A percentile compares a stretch with the other conserved stretches of the same genome.
Conservation (phyloP, 1,139 yeast species). For the Geotrichum aggregatum region DNA sequence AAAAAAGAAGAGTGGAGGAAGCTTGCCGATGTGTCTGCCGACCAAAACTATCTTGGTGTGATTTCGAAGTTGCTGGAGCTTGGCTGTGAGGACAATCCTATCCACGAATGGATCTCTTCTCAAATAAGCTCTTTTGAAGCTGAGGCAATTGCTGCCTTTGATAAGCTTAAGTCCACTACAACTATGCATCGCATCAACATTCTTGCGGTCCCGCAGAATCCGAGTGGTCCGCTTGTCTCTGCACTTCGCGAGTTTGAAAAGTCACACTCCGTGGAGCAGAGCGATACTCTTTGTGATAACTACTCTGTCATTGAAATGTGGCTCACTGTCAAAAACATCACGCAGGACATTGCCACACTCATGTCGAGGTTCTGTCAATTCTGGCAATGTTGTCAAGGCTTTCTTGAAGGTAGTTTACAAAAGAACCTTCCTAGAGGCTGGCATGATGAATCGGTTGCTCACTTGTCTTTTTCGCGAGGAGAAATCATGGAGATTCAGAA, state of each 20-base stretch:
- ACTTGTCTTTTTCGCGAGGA: constrained; percentile 32
- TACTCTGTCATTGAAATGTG: constrained; percentile 52
- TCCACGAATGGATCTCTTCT: constrained; percentile 54
- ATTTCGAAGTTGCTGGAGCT: constrained; percentile 59
- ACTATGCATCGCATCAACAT: constrained; percentile 37
- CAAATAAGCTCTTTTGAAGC: constrained; percentile 44
- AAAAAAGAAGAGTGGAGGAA: constrained; percentile 60
- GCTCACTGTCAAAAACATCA: constrained; percentile 47
- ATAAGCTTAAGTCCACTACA: constrained; percentile 37
- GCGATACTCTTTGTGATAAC: constrained; percentile 40
- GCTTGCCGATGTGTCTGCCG: constrained; percentile 43
- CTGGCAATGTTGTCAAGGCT: constrained; percentile 47
- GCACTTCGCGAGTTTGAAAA: constrained; percentile 23
- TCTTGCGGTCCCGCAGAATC: constrained; percentile 29
- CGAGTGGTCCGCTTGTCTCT: constrained; percentile 26
- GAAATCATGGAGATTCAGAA: constrained; percentile 33
- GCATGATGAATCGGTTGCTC: constrained; percentile 41
- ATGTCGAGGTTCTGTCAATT: constrained; percentile 41
- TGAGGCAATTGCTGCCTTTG: constrained; percentile 42
- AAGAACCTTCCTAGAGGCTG: constrained; percentile 43
- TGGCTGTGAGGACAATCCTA: constrained; percentile 60
- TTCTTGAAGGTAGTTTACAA: constrained; percentile 46
- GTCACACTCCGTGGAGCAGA: constrained; percentile 16
- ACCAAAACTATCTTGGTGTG: constrained; percentile 51
- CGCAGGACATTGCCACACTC: constrained; percentile 41